Evolutionary conservation across 164 flowering plant genomes (phyloP).

Genomic region (Chimonanthus praecox): DNA sequence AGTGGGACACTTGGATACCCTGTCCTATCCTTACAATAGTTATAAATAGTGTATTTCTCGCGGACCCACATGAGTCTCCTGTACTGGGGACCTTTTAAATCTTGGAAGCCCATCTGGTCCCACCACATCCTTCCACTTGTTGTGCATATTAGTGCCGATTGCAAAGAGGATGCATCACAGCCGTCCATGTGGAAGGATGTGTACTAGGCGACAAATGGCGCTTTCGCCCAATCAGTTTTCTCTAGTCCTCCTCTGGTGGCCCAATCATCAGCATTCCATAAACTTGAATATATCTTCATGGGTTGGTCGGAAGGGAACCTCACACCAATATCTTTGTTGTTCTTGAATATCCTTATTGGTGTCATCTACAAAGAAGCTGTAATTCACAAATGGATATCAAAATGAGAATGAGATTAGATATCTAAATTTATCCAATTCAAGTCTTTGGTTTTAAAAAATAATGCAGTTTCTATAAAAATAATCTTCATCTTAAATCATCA

Average conservation of each 20-base stretch:
- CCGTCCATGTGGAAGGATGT: conserved; percentile 52
- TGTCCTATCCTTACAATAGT: conserved; percentile 48
- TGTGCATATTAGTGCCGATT: conserved; percentile 42
- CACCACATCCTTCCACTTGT: conserved; percentile 35
- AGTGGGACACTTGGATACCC: conserved; percentile 34
- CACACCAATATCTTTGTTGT: conserved; percentile 51
- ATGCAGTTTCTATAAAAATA: too few species aligned
- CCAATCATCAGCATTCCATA: conserved; percentile 74
- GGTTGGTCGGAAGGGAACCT: conserved; percentile 55
- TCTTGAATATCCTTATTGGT: conserved; percentile 61
- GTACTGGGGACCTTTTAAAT: conserved; percentile 39
- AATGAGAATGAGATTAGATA: neutral
- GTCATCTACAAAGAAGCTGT: conserved; percentile 55
- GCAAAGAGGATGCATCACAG: conserved; percentile 43
- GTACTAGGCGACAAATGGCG: conserved; percentile 55
- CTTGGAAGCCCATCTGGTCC: conserved; percentile 57
- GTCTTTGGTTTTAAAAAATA: too few species aligned
- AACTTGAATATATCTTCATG: conserved; percentile 60
- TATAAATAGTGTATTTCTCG: conserved; percentile 46
- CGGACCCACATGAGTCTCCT: conserved; percentile 49
- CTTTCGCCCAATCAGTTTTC: conserved; percentile 63
- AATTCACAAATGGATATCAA: neutral
- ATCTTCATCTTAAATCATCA: too few species aligned
- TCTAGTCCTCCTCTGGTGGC: conserved; percentile 62
- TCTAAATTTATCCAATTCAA: too few species aligned